A percentile compares a stretch with the other conserved stretches of the same genome.
Evolutionary conservation across 371 early-diverging fungal species (phyloP).

Genomic region (Conidiobolus incongruus): DNA sequence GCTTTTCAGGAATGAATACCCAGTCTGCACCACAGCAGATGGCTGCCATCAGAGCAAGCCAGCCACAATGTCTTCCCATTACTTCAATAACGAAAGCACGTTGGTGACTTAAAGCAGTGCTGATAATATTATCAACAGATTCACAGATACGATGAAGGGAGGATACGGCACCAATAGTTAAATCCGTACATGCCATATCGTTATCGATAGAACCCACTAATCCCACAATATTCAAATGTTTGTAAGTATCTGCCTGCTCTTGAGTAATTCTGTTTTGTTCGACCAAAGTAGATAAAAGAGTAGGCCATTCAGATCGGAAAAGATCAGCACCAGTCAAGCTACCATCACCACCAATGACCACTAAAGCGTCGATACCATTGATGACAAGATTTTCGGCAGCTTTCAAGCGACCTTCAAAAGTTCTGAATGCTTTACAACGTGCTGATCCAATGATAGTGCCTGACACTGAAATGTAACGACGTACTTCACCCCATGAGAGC

Average conservation of each 20-base stretch:
- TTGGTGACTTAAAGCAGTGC: constrained; percentile 91
- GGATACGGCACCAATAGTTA: constrained; percentile 93
- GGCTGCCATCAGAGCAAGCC: constrained; percentile 96
- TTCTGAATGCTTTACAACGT: constrained; percentile 71
- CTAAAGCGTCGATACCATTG: constrained; percentile 82
- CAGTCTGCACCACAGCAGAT: constrained; percentile 86
- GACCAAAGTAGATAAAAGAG: constrained; percentile 54
- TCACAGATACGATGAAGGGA: constrained; percentile 96
- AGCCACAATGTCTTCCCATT: constrained; percentile 99
- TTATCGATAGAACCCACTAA: constrained; percentile 94
- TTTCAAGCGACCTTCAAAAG: constrained; percentile 65
- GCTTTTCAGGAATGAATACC: constrained; percentile 94
- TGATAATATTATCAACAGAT: constrained; percentile 77
- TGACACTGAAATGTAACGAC: constrained; percentile 62
- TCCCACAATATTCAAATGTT: constrained; percentile 77
- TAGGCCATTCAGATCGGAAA: constrained; percentile 83
- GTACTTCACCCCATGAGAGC: constrained; percentile 80
- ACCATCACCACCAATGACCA: constrained; percentile 98
- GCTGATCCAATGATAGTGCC: constrained; percentile 98
- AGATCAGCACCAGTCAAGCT: constrained; percentile 91
- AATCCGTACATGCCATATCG: constrained; percentile 92
- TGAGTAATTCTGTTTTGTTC: constrained; percentile 20
- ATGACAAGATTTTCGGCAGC: constrained; percentile 75
- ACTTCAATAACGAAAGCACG: constrained; percentile 98
- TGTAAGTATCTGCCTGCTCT: constrained; percentile 28